Evolutionary conservation across 495 filamentous ascomycete genomes (phyloP).

Genomic region (Hyaloscypha finlandica): DNA sequence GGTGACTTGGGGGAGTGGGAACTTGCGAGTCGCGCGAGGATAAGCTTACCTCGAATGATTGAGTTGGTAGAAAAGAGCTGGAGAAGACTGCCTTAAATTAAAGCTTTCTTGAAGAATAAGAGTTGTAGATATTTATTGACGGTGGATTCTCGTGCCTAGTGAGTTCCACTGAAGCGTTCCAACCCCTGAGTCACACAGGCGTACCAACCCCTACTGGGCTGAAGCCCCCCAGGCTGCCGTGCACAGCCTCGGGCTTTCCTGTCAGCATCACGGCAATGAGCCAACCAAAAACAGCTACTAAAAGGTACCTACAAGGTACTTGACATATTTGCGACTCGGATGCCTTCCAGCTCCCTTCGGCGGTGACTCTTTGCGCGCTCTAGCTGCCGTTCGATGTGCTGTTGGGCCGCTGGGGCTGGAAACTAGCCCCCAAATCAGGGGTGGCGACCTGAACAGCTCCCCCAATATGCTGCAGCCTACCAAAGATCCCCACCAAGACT

Average conservation of each 20-base stretch:
- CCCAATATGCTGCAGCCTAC: no score
- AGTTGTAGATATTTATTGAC: neutral
- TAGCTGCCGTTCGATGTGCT: neutral
- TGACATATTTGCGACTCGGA: slow-evolving; percentile 1
- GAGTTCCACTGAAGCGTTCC: neutral
- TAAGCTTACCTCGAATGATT: neutral
- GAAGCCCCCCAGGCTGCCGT: neutral
- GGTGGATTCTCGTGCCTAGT: neutral
- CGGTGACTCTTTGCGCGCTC: neutral
- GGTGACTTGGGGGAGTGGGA: neutral
- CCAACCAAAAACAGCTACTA: neutral
- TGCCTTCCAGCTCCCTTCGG: neutral
- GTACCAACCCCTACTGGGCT: neutral
- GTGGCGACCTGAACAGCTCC: neutral
- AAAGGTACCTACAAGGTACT: neutral
- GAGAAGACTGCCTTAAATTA: neutral
- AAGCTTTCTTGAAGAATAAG: neutral
- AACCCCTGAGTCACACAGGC: neutral
- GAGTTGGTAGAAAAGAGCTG: neutral
- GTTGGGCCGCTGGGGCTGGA: neutral
- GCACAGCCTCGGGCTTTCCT: neutral
- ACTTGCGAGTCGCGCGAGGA: neutral
- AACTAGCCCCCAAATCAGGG: neutral
- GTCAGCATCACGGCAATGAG: neutral
- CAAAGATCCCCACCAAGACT: no score